These are phyloP conservation scores for Vanrija pseudolonga DNA, from an alignment of 1,284 basidiomycete species.

Conservation along the genomic window DNA sequence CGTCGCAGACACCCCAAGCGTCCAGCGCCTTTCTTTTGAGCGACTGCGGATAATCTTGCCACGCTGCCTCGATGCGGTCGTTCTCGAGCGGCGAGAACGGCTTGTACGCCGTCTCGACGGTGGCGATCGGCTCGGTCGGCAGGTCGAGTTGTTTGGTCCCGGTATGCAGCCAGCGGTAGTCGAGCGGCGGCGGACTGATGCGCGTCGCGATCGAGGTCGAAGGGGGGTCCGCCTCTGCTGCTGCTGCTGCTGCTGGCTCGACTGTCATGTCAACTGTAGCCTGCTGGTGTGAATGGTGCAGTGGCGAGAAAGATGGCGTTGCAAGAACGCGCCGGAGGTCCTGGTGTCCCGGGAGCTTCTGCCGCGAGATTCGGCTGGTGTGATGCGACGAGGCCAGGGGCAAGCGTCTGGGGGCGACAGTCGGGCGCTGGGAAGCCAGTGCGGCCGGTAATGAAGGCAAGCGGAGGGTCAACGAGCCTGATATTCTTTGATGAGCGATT, in stretches of 20 bases:
- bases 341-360: too few relatives aligned
- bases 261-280: not conserved
- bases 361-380: too few relatives aligned
- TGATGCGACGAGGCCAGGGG: too few relatives aligned
- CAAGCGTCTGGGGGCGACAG: too few relatives aligned
- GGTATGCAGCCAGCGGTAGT: conserved; percentile 48
- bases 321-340: too few relatives aligned
- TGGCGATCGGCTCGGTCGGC: conserved; percentile 41
- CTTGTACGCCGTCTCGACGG: conserved; percentile 52
- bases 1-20: conserved; percentile 30
- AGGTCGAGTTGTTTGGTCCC: conserved; percentile 48
- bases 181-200: conserved; percentile 20
- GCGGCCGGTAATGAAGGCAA: too few relatives aligned
- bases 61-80: conserved; percentile 46
- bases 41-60: conserved; percentile 48
- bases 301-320: too few relatives aligned
- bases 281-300: not conserved
- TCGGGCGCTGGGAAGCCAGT: too few relatives aligned
- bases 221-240: not conserved
- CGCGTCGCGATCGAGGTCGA: not conserved
- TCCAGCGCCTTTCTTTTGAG: too few relatives aligned
- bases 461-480: too few relatives aligned
- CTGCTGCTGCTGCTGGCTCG: too few relatives aligned
- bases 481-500: too few relatives aligned
- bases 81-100: conserved; percentile 53